Evolutionary conservation across 208 protist genomes (phyloP).

Genomic region (Leishmania tarentolae): DNA sequence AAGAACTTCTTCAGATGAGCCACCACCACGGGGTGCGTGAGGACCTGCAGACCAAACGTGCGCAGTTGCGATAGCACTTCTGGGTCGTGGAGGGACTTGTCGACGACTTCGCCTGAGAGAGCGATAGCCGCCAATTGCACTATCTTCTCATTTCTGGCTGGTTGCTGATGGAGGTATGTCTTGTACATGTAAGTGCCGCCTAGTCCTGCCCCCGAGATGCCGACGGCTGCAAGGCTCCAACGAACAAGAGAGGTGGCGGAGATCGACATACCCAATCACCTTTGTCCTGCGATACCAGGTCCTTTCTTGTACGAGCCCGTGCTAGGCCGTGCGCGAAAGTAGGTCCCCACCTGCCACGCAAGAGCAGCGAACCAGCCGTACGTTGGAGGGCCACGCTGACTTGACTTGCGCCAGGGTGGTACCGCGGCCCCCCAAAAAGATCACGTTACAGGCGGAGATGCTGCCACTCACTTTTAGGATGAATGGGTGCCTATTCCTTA

Average conservation of each 20-base stretch:
- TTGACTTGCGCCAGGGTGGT: background rate
- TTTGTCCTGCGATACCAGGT: background rate
- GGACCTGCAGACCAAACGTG: slow-evolving; percentile 57
- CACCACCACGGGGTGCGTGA: slow-evolving; percentile 52
- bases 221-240: slow-evolving; percentile 43
- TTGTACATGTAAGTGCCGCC: slow-evolving; percentile 50
- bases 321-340: background rate
- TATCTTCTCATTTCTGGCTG: slow-evolving; percentile 54
- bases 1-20: slow-evolving; percentile 60
- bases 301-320: background rate
- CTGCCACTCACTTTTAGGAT: background rate
- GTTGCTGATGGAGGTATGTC: slow-evolving; percentile 22
- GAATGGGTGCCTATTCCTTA: background rate
- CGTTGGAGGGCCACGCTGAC: too few relatives aligned
- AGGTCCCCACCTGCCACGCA: background rate
- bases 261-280: slow-evolving; percentile 12
- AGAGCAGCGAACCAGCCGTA: background rate
- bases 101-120: slow-evolving; percentile 72
- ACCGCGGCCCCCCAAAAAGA: background rate
- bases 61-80: slow-evolving; percentile 58
- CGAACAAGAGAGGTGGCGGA: slow-evolving; percentile 39
- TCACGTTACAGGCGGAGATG: background rate
- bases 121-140: slow-evolving; percentile 73
- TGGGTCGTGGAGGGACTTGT: slow-evolving; percentile 50
- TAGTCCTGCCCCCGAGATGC: slow-evolving; percentile 46